Evolutionary conservation across 345 rosid species (phyloP), one percentile per base, ranked within the genome.

Genomic region (Euphorbia tirucalli): DNA sequence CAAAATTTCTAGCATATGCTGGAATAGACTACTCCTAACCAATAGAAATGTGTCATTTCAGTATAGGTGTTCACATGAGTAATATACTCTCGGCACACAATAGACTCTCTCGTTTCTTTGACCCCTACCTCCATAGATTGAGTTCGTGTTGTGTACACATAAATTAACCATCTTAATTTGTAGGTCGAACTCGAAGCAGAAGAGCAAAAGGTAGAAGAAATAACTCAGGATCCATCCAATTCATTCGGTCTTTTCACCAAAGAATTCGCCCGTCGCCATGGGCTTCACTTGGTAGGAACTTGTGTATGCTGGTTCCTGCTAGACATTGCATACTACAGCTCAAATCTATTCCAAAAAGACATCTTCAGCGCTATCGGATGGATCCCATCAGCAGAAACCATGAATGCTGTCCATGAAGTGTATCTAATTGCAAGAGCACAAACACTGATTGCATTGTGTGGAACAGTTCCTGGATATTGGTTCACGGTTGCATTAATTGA

Each of bases 381-480:
- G 75, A 62, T 71, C 65, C 75, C 75, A 9, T 3, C 68, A 6
- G 62, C 75, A 10, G 7, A 71, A 7, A 71, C 75, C 35, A 71
- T 71, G 69, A 71, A 63, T 16, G 75, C 75, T 3, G 63, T 63
- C 10, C 69, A 62, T 24, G 75, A 71, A 62, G 61, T 71, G 8
- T 71, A 49, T 52, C 16, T 62, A 6, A 21, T 71, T 50, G 68
- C 75, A 15, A 71, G 69, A 71, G 75, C 75, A 52, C 75, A 71
- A 25, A 71, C 75, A 9, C 50, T 71, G 0, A 71, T 71, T n/a
- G 75, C 75, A 1, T 50, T 71, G 13, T 71, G 75, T 9, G 75
- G 75, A 9, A 71, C 75, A 9, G 62, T 71, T 35, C 75, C 75
- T 37, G 75, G 75, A 18, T 71, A 71, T 24, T 71, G 75, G 75